Base-by-base conservation (phyloP, 1,284 basidiomycete species). In the Coriolopsis trogii region DNA sequence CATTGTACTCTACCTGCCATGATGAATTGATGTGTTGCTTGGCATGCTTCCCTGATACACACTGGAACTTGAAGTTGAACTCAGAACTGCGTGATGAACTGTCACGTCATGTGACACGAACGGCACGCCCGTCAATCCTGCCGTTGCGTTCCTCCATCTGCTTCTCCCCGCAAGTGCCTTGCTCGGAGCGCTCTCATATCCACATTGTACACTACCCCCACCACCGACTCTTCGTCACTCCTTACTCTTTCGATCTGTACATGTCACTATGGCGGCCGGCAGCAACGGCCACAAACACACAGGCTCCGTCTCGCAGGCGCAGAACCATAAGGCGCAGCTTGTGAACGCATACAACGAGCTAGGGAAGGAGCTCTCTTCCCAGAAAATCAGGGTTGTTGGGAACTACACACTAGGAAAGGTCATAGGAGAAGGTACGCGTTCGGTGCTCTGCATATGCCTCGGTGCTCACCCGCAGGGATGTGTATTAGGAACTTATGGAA, bases 271-370 rank as follows among this genome's bases (percentile, higher is more conserved):
- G 75, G 70, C 71, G 55, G 51, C 51, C 28, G 33, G 43, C 36
- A 47, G 64, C 28, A 67, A 70, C 51, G 80, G 80, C 61, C 87
- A 89, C 74, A 82, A 80, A 71, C 81, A 82, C 57, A 76, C 84
- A 34, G 75, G 74, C 49, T 89, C 88, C 47, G 72, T 86, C 56
- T 79, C 82, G 40, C 62, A 62, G 42, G 41, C 58, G 21, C 85
- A 89, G 73, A 91, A 91, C 69, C 79, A 86, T 70, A 89, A 87
- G 71, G 89, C 89, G 31, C 85, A 95, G 73, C 91, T 99, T 64
- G 88, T 91, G 59, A 91, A 85, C 66, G 97, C 96, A 51, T 99
- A 99, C 75, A 94, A 95, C 73, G 94, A 97, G 74, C 84, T 99
- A 8, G 95, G 95, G 53, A 95, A 89, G 72, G 96, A 98, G 71